These are phyloP conservation scores for Zymoseptoria crescenta DNA, from an alignment of 2,329 filamentous ascomycete genomes.

Conservation along the genomic window DNA sequence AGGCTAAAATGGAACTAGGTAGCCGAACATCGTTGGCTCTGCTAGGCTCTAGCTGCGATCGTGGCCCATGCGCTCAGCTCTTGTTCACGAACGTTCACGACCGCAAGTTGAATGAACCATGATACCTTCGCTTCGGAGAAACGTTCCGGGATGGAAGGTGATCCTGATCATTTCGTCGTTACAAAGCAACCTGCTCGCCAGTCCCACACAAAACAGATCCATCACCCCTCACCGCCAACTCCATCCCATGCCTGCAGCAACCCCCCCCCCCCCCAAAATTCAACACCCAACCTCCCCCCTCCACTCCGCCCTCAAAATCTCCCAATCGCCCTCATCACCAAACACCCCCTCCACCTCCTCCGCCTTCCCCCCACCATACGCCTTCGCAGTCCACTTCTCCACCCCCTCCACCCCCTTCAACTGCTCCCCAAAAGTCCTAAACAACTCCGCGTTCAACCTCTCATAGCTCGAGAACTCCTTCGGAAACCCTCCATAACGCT, in stretches of 20 bases:
- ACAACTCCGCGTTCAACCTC: constrained; percentile 39
- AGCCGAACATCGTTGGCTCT: neutral
- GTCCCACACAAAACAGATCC: neutral
- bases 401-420: constrained; percentile 39
- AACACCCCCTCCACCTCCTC: constrained; percentile 34
- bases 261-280: neutral
- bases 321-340: constrained; percentile 27
- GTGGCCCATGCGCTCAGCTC: too few species aligned
- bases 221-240: neutral
- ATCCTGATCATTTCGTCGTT: neutral
- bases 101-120: too few species aligned
- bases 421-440: constrained; percentile 33
- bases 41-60: too few species aligned
- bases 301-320: constrained; percentile 10
- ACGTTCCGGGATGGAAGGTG: too few species aligned
- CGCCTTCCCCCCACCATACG: constrained; percentile 41
- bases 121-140: too few species aligned
- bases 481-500: constrained; percentile 38
- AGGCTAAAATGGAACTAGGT: neutral
- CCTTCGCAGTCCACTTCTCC: constrained; percentile 43
- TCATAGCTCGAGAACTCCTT: constrained; percentile 45
- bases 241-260: neutral
- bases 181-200: neutral
- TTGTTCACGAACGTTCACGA: too few species aligned
- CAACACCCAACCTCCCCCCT: neutral